Percentiles rank a stretch among this genome's conserved stretches.
Conservation (phyloP, 2,329 filamentous ascomycete genomes). For the Xylariaceae sp. region DNA sequence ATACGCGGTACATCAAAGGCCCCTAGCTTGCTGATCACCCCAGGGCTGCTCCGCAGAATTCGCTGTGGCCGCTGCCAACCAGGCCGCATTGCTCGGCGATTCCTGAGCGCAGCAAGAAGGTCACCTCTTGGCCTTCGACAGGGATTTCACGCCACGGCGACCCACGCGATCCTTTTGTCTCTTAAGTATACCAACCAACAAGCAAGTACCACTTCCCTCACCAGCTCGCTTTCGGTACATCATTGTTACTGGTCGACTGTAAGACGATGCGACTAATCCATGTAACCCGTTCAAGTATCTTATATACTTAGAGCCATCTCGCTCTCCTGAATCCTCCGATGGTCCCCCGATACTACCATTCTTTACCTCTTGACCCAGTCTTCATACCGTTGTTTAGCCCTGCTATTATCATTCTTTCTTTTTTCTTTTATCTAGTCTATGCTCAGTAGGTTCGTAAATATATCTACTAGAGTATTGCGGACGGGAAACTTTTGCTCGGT, state of each 20-base stretch:
- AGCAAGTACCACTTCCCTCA: slow-evolving; percentile 32
- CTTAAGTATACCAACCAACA: slow-evolving; percentile 33
- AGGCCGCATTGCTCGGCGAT: slow-evolving; percentile 43
- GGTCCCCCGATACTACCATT: slow-evolving; percentile 32
- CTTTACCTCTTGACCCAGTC: slow-evolving; percentile 26
- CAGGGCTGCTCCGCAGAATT: slow-evolving; percentile 35
- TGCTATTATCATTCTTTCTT: slow-evolving; percentile 21
- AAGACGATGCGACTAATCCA: slow-evolving; percentile 33
- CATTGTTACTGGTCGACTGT: slow-evolving; percentile 33
- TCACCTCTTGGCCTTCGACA: slow-evolving; percentile 34
- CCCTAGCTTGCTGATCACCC: slow-evolving; percentile 31
- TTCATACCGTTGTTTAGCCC: slow-evolving; percentile 20
- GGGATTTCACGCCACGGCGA: slow-evolving; percentile 44
- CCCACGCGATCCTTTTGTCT: slow-evolving; percentile 27
- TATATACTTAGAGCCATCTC: slow-evolving; percentile 38
- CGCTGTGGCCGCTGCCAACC: slow-evolving; percentile 41
- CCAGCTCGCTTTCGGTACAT: slow-evolving; percentile 36
- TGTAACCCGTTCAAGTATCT: slow-evolving; percentile 38
- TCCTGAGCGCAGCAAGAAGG: slow-evolving; percentile 36
- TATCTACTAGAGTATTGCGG: not conserved
- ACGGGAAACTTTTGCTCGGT: not conserved
- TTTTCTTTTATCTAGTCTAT: not conserved
- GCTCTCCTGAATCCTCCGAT: slow-evolving; percentile 35
- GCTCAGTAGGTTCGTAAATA: not conserved
- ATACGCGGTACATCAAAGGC: slow-evolving; percentile 15